These are phyloP conservation scores for Hypocrella siamensis DNA, from an alignment of 2,329 filamentous ascomycete species.

Conservation along the genomic window DNA sequence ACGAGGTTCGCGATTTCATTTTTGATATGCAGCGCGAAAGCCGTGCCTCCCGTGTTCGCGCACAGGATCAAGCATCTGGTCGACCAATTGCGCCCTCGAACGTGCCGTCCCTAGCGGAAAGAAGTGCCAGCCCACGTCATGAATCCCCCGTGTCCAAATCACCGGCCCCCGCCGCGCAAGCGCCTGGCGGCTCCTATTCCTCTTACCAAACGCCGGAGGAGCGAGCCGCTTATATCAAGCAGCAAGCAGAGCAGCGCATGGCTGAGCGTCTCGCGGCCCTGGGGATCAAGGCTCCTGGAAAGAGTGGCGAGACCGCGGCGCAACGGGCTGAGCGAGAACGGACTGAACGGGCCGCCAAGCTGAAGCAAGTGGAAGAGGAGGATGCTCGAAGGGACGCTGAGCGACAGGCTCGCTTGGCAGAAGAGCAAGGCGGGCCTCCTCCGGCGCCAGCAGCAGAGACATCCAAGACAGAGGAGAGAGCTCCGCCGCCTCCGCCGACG, in stretches of 20 bases:
- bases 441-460: conserved; percentile 38
- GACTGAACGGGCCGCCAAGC: conserved; percentile 71
- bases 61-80: conserved; percentile 37
- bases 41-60: conserved; percentile 53
- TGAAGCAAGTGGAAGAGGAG: conserved; percentile 85
- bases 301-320: conserved; percentile 63
- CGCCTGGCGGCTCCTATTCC: conserved; percentile 53
- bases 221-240: conserved; percentile 87
- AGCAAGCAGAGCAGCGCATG: conserved; percentile 94
- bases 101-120: conserved; percentile 26
- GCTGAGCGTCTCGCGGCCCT: conserved; percentile 87
- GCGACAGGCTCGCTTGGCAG: conserved; percentile 65
- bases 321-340: conserved; percentile 82
- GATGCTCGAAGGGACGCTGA: conserved; percentile 80
- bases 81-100: conserved; percentile 20
- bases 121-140: conserved; percentile 25
- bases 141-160: conserved; percentile 39
- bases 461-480: conserved; percentile 35
- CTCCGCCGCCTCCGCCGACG: conserved; percentile 65
- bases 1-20: conserved; percentile 95
- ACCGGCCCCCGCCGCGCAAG: conserved; percentile 27
- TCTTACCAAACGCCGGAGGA: conserved; percentile 86
- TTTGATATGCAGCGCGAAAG: conserved; percentile 86
- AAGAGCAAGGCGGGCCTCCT: conserved; percentile 53
- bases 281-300: conserved; percentile 71